Base-by-base conservation (phyloP, 495 filamentous ascomycete genomes). In the Ramalina peruviana region DNA sequence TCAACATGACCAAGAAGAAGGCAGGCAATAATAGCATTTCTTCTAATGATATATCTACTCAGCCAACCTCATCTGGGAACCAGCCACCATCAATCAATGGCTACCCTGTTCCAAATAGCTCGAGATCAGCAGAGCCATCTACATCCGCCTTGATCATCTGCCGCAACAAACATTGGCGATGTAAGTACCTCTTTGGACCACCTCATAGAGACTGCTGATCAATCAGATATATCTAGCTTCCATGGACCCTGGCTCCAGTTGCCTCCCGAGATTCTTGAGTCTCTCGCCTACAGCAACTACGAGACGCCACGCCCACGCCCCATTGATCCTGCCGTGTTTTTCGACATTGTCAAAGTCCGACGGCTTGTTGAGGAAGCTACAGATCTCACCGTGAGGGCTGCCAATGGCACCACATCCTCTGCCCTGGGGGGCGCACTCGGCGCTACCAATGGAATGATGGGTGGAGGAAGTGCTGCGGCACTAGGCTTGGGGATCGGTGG, bases 231-330 rank as follows among this genome's bases (percentile, higher is more conserved):
- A 47, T 87, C 83, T 17, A 79, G 83, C 44, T 89, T 85, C 57
- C 85, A 89, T 61, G 85, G 85, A 15, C 83, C 83, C 53, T 89
- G 85, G 85, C 76, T 88, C n/a, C 84, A 89, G 63, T 67, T 89
- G 27, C 83, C 85, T n/a, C 76, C 77, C 53, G 85, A 88, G 65
- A 73, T 87, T 47, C 79, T 89, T 63, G 83, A 86, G 59, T 78
- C 74, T 13, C 75, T 89, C 40, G 85, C 85, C 13, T 76, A 85
- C 61, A 79, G 71, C 59, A 89, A 88, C 64, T 87, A 84, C 66
- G 78, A 81, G 51, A 77, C 80, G 54, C 80, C 82, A 11, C 72
- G 81, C 26, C 85, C 85, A 9, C 81, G 75, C 40, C 83, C 82
- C 20, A 83, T 88, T 60, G 83, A 89, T 61, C 83, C 85, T 7